Base-by-base conservation (phyloP, 768 basidiomycete genomes). In the Russula olivacea region DNA sequence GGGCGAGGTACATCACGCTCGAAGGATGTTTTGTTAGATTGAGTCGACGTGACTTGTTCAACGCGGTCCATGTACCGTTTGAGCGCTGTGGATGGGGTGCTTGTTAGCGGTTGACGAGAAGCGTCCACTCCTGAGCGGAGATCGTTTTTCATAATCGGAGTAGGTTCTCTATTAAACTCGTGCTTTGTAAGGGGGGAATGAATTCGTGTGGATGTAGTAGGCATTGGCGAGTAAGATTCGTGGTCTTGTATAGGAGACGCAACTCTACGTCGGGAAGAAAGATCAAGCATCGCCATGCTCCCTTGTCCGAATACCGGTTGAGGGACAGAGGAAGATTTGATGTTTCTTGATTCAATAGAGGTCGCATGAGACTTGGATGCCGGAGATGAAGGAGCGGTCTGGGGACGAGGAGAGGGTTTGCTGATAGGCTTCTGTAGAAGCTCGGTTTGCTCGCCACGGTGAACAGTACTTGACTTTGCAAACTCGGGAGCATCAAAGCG, bases 231-330 rank as follows among this genome's bases (percentile, higher is more conserved):
- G 51, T 43, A 19, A 47, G 38, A 36, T 19, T 66, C 61, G 14
- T 34, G 30, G n/a, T 41, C 48, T 12, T 48, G 25, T 36, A 19
- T 19, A 40, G 64, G 50, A 32, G 56, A 64, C 45, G 50, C 58
- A n/a, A 36, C 21, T 23, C 40, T 55, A 25, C 56, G 64, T 1
- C 65, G 69, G 17, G 65, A 69, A 15, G 76, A 76, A 78, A 91
- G 81, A 3, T 89, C 89, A 9, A 87, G 87, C 83, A 91, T 83
- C 12, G 88, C 89, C 54, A 90, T 75, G 21, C 87, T 87, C 17
- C 86, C 85, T 59, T 79, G 80, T 19, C 89, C 89, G 71, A 91
- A 91, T 51, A 91, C 72, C 2, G 89, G 90, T 74, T 91, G 90
- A 17, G 87, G 82, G 4, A 79, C 72, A 56, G 69, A 67, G 30